These are phyloP conservation scores for Penicillium alfredii DNA, from an alignment of 495 filamentous ascomycete genomes.

Conservation along the genomic window DNA sequence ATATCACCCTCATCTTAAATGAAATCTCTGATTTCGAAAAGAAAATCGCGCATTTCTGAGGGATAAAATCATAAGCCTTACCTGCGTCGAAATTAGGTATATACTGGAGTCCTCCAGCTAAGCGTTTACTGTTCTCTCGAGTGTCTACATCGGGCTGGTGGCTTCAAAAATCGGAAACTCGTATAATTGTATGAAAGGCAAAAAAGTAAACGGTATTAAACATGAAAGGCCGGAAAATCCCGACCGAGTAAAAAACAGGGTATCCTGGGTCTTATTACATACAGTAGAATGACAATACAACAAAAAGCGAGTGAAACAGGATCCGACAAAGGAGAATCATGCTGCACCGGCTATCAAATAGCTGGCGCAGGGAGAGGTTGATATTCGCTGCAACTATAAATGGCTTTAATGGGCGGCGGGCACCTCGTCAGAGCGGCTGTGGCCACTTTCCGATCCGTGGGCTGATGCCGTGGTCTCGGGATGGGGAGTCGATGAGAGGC, in stretches of 20 bases:
- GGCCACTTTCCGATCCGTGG: constrained; percentile 18
- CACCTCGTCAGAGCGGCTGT: constrained; percentile 10
- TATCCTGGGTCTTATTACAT: constrained; percentile 43
- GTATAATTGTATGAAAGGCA: background rate
- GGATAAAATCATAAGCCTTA: too few relatives aligned
- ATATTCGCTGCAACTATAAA: background rate
- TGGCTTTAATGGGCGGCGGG: constrained; percentile 8
- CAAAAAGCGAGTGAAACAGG: constrained; percentile 18
- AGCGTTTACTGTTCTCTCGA: too few relatives aligned
- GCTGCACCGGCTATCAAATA: constrained; percentile 6
- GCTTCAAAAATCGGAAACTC: too few relatives aligned
- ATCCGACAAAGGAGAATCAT: constrained; percentile 21
- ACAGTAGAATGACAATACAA: constrained; percentile 28
- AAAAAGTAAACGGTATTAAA: constrained; percentile 6
- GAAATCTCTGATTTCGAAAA: too few relatives aligned
- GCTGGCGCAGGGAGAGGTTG: constrained; percentile 1
- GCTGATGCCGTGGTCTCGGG: constrained; percentile 17
- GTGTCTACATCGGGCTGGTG: too few relatives aligned
- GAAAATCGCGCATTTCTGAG: too few relatives aligned
- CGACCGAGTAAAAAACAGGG: constrained; percentile 20
- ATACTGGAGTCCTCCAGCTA: too few relatives aligned
- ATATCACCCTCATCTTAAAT: too few relatives aligned
- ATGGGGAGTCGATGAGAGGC: constrained; percentile 31
- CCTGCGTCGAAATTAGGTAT: too few relatives aligned
- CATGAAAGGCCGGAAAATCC: constrained; percentile 6